A percentile compares a stretch with the other conserved stretches of the same genome.
These are phyloP conservation scores for Diaporthe nobilis DNA, from an alignment of 2,329 filamentous ascomycete species.

Conservation along the genomic window DNA sequence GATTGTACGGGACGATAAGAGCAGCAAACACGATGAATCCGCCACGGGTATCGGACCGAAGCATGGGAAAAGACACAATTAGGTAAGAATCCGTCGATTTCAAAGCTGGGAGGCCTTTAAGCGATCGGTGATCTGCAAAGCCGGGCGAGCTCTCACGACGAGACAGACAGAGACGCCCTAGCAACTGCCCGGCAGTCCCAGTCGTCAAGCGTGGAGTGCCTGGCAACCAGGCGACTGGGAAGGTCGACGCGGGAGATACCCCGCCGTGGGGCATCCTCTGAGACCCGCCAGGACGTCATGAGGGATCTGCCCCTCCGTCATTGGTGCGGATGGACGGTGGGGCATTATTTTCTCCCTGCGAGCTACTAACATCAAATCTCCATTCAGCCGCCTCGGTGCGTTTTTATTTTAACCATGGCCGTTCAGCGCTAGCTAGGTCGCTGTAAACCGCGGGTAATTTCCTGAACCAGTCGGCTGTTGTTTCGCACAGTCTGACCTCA, in stretches of 20 bases:
- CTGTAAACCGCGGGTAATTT: background rate
- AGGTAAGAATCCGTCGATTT: slow-evolving; percentile 1
- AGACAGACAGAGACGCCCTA: background rate
- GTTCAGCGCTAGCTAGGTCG: background rate
- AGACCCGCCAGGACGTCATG: slow-evolving; percentile 23
- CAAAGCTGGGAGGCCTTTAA: background rate
- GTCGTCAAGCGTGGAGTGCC: background rate
- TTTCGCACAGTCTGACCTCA: background rate
- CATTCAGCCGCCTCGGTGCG: slow-evolving; percentile 20
- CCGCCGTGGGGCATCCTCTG: slow-evolving; percentile 12
- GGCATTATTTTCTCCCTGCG: background rate
- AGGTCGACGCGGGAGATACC: slow-evolving; percentile 23
- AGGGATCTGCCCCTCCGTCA: background rate
- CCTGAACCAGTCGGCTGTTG: background rate
- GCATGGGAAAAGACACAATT: background rate
- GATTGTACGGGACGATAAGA: slow-evolving; percentile 5
- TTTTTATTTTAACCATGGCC: slow-evolving; percentile 1
- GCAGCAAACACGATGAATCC: background rate
- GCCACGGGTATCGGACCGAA: slow-evolving; percentile 15
- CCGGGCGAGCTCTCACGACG: slow-evolving; percentile 29
- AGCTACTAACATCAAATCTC: background rate
- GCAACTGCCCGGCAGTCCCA: background rate
- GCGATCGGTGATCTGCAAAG: slow-evolving; percentile 33
- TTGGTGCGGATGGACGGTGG: slow-evolving; percentile 15
- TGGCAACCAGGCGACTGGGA: slow-evolving; percentile 2